Evolutionary conservation across 805 yeast species (phyloP).

Genomic region (Yamadazyma philogaea): DNA sequence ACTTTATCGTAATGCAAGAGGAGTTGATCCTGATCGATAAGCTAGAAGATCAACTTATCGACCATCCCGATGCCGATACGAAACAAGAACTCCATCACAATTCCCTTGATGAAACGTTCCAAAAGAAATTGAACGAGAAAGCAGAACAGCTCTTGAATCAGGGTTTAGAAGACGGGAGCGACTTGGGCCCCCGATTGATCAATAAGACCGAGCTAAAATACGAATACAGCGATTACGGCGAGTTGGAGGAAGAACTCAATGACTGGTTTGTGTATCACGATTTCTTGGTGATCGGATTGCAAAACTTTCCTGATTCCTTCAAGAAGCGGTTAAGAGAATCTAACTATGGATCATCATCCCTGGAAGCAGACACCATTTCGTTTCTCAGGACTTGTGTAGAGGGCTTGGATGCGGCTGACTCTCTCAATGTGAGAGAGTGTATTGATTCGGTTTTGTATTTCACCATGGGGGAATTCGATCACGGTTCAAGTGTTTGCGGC

Average conservation of each 20-base stretch:
- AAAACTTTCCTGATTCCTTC: conserved; percentile 2
- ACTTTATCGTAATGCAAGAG: conserved; percentile 18
- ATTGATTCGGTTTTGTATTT: conserved; percentile 17
- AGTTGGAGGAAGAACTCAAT: conserved; percentile 27
- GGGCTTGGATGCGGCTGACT: neutral
- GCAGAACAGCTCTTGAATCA: conserved; percentile 35
- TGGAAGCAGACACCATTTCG: neutral
- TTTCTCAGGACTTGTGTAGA: neutral
- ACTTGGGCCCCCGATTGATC: conserved; percentile 19
- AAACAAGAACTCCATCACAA: conserved; percentile 26
- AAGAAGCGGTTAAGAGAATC: neutral
- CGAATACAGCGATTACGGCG: conserved; percentile 25
- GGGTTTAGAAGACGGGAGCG: neutral
- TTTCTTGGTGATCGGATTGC: conserved; percentile 14
- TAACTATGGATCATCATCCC: neutral
- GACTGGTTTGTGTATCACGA: conserved; percentile 41
- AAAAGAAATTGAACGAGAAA: conserved; percentile 38
- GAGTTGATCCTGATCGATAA: conserved; percentile 39
- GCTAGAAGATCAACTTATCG: conserved; percentile 47
- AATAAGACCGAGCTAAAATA: conserved; percentile 32
- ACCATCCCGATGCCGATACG: conserved; percentile 37
- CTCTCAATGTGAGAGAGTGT: no score
- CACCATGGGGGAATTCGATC: conserved; percentile 24
- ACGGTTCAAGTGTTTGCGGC: conserved; percentile 11
- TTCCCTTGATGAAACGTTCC: conserved; percentile 40